These are phyloP conservation scores for Hortiboletus flavorubellus DNA, from an alignment of 768 basidiomycete genomes.

Conservation along the genomic window DNA sequence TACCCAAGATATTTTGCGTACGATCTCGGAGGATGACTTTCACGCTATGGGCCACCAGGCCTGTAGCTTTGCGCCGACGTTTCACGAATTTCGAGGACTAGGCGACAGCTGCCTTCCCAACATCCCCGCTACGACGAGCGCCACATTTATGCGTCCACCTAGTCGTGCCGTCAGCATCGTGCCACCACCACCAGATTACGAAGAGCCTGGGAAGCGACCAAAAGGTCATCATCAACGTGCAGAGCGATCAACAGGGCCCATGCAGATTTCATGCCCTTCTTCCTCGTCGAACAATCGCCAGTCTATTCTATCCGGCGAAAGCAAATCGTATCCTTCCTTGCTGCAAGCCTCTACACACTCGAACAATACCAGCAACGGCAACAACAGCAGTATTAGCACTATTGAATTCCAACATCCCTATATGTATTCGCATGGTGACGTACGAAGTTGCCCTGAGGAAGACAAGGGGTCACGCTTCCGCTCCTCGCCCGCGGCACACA, in stretches of 20 bases:
- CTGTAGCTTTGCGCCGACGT: conserved; percentile 2
- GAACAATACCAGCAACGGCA: conserved; percentile 22
- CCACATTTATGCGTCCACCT: conserved; percentile 20
- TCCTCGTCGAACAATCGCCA: conserved; percentile 7
- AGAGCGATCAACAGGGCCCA: conserved; percentile 2
- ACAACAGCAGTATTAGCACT: conserved; percentile 22
- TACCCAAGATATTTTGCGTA: conserved; percentile 21
- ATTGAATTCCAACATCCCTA: conserved; percentile 16
- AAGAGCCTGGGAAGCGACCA: conserved; percentile 14
- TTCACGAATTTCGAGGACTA: background rate
- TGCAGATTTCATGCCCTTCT: conserved; percentile 2
- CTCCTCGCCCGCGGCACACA: conserved; percentile 10
- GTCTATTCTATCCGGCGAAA: conserved; percentile 1
- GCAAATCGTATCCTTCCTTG: conserved; percentile 8
- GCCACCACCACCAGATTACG: conserved; percentile 23
- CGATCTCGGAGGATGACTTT: conserved; percentile 38
- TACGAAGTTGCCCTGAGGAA: conserved; percentile 2
- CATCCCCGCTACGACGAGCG: background rate
- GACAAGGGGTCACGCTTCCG: conserved; percentile 5
- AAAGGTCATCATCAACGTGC: conserved; percentile 11
- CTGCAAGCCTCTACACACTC: conserved; percentile 20
- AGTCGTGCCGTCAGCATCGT: conserved; percentile 32
- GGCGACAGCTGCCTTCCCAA: background rate
- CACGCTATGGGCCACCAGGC: conserved; percentile 23
- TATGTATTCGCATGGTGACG: conserved; percentile 24